Evolutionary conservation across 768 basidiomycete genomes (phyloP).

Genomic region (Tricholoma furcatifolium): DNA sequence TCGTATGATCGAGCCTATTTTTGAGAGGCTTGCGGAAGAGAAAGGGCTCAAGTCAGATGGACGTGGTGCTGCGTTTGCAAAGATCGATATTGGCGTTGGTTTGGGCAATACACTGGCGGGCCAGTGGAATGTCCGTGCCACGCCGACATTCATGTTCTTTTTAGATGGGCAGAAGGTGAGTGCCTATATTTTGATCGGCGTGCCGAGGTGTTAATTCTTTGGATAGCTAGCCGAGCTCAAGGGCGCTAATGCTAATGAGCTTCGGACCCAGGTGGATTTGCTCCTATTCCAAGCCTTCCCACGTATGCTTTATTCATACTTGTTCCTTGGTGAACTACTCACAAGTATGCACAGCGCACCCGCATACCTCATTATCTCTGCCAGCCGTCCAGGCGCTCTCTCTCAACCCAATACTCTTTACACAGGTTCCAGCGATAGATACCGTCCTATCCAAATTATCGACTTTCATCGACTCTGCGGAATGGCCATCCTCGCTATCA

Average conservation of each 20-base stretch:
- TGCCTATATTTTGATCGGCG: not conserved
- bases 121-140: conserved; percentile 68
- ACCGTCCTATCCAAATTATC: conserved; percentile 59
- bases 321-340: not conserved
- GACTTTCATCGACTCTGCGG: conserved; percentile 55
- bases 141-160: conserved; percentile 92
- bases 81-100: conserved; percentile 79
- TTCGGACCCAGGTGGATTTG: conserved; percentile 72
- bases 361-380: conserved; percentile 61
- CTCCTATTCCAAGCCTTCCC: conserved; percentile 78
- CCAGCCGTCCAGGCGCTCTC: conserved; percentile 62
- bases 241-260: conserved; percentile 67
- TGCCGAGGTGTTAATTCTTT: not conserved
- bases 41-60: conserved; percentile 42
- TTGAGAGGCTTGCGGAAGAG: conserved; percentile 72
- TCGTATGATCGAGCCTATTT: conserved; percentile 78
- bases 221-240: conserved; percentile 65
- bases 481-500: conserved; percentile 30
- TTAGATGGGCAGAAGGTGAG: conserved; percentile 68
- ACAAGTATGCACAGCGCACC: conserved; percentile 55
- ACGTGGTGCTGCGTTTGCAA: conserved; percentile 72
- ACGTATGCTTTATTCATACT: conserved; percentile 46
- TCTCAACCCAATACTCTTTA: conserved; percentile 73
- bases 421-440: conserved; percentile 68
- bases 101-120: conserved; percentile 57